Base-by-base conservation (phyloP, 768 basidiomycete species). In the Tricholoma flavovirens region DNA sequence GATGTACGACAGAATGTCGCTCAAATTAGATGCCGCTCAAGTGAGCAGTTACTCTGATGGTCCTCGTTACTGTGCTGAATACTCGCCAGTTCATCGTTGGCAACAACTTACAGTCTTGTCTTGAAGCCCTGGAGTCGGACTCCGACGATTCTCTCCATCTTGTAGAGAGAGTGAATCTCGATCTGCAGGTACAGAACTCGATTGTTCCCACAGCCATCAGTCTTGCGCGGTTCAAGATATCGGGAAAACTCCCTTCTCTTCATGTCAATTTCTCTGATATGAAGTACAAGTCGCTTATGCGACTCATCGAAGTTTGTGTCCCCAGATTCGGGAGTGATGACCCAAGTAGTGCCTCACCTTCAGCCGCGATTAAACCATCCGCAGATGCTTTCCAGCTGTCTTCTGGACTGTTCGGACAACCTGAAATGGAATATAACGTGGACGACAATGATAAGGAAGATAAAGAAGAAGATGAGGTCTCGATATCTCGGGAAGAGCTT, bases 211-310 rank as follows among this genome's bases (percentile, higher is more conserved):
- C 83, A 51, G 90, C 84, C 12, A 76, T 88, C 51, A 93, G 81
- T 61, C 79, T 98, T 48, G 83, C 94, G 1, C 81, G 88, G 36
- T 89, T 98, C 79, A 98, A 94, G 69, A 77, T 98, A 49, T 83
- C 92, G 0, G 97, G 95, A 7, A 87, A 86, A 57, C 74, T 99
- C 38, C 95, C 96, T 1, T 82, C 83, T 29, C 77, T 99, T 9
- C 88, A 90, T 65, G 79, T 97, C 68, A 98, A 99, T 69, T 73
- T 95, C 45, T 93, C 91, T 19, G 91, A 93, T 64, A 82, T 83
- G 7, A 96, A 95, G 69, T 96, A 96, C 72, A 88, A 95, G 71
- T 82, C 87, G 1, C 71, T 98, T 43, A 93, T 99, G 90, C 84
- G 91, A 8, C 77, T 98, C 55, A 82, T 98, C 62, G 95, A 98